These are phyloP conservation scores for Eremothecium gossypii DNA, from an alignment of 1,139 yeast species.

Conservation along the genomic window DNA sequence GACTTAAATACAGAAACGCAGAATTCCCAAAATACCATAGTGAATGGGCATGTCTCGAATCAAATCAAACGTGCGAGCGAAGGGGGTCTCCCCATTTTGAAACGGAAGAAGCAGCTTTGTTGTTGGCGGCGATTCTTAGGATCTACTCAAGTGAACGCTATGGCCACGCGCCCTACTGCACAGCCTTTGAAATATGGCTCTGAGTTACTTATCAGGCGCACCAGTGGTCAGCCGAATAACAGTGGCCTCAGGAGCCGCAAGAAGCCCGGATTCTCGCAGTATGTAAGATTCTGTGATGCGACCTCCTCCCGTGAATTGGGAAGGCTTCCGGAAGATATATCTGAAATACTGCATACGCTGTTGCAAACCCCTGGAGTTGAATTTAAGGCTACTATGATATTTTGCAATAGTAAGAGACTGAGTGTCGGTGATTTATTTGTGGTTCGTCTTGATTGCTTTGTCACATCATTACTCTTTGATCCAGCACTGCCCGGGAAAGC, in stretches of 20 bases:
- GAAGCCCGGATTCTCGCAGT: conserved; percentile 17
- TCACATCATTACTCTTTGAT: conserved; percentile 46
- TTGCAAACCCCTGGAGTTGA: conserved; percentile 46
- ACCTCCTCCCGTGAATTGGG: conserved; percentile 53
- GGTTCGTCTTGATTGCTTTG: conserved; percentile 52
- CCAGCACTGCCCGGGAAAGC: conserved; percentile 38
- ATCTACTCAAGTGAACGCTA: conserved; percentile 60
- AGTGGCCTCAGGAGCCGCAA: conserved; percentile 2
- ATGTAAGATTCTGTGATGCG: conserved; percentile 23
- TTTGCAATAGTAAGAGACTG: conserved; percentile 42
- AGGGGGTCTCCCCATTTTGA: background rate
- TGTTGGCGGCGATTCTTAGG: conserved; percentile 49
- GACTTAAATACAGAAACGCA: background rate
- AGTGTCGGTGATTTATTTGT: conserved; percentile 67
- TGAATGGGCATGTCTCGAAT: too few relatives aligned
- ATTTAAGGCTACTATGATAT: conserved; percentile 54
- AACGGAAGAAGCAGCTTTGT: conserved; percentile 8
- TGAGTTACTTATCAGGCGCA: conserved; percentile 32
- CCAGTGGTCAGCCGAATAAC: conserved; percentile 5
- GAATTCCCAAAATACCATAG: background rate
- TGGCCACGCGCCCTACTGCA: conserved; percentile 74
- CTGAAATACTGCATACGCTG: conserved; percentile 59
- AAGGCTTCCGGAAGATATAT: conserved; percentile 62
- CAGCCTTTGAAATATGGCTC: conserved; percentile 46
- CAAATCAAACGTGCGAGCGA: background rate